Percentiles rank a stretch among this genome's conserved stretches.
Conservation (phyloP, 176 grass and related monocot species). For the Ananas comosus region DNA sequence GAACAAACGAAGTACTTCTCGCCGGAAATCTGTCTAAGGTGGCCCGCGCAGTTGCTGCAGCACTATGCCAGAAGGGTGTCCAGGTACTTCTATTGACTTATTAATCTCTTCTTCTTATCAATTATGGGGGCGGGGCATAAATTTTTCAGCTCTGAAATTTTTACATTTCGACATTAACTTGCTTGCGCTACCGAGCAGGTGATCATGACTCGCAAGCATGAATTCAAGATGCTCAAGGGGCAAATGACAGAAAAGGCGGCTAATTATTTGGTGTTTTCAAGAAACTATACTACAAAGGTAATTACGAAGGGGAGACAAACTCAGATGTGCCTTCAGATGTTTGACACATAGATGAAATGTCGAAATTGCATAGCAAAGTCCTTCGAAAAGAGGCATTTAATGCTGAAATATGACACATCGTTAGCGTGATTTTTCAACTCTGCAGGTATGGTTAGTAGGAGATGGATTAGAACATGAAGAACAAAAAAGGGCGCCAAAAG, state of each 20-base stretch:
- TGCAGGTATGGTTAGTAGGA: slow-evolving; percentile 69
- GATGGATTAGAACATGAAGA: slow-evolving; percentile 51
- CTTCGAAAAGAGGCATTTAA: no score
- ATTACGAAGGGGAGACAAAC: neutral
- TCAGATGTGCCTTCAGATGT: no score
- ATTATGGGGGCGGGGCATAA: neutral
- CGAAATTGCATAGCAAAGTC: no score
- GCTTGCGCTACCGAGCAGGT: slow-evolving; percentile 40
- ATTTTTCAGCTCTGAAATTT: neutral
- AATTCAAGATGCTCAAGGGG: slow-evolving; percentile 52
- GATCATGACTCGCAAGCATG: slow-evolving; percentile 51
- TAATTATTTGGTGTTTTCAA: slow-evolving; percentile 43
- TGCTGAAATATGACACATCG: no score
- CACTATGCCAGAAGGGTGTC: slow-evolving; percentile 59
- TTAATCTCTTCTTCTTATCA: neutral
- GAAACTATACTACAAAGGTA: slow-evolving; percentile 43
- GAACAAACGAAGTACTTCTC: slow-evolving; percentile 50
- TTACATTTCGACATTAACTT: neutral
- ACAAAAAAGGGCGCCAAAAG: slow-evolving; percentile 51
- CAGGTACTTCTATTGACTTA: slow-evolving; percentile 32
- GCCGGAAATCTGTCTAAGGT: slow-evolving; percentile 62
- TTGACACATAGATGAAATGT: no score
- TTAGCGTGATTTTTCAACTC: neutral
- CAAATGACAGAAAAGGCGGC: slow-evolving; percentile 41
- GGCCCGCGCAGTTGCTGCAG: slow-evolving; percentile 32